A percentile compares a stretch with the other conserved stretches of the same genome.
Conservation (phyloP, 805 yeast species). For the Sugiyamaella marilandica region DNA sequence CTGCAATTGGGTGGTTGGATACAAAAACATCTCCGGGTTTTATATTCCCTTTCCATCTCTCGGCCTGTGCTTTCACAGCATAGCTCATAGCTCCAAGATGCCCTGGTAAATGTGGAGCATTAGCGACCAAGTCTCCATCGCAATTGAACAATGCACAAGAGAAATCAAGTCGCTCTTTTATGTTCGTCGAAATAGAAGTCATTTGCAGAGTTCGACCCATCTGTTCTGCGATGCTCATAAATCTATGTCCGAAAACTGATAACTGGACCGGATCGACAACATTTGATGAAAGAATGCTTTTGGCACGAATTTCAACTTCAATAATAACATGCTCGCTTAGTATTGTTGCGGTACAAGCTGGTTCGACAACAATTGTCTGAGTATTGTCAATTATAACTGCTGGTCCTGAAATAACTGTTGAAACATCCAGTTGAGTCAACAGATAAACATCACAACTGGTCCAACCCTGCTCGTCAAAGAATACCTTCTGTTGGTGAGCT, state of each 20-base stretch:
- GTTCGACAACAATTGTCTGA: constrained; percentile 70
- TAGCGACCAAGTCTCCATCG: constrained; percentile 70
- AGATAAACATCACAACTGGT: constrained; percentile 48
- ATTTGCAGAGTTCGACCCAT: constrained; percentile 77
- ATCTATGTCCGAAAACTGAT: constrained; percentile 74
- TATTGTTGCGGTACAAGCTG: constrained; percentile 50
- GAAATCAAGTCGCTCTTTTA: constrained; percentile 75
- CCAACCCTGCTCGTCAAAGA: not conserved
- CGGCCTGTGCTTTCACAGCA: constrained; percentile 61
- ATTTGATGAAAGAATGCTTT: not conserved
- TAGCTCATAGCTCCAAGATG: constrained; percentile 83
- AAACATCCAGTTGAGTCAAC: constrained; percentile 50
- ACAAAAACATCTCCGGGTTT: constrained; percentile 69
- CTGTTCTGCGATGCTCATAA: constrained; percentile 86
- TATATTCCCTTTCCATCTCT: constrained; percentile 57
- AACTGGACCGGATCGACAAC: constrained; percentile 63
- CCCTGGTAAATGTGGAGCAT: constrained; percentile 84
- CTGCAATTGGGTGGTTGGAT: constrained; percentile 73
- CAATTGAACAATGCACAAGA: constrained; percentile 78
- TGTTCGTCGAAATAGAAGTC: constrained; percentile 75
- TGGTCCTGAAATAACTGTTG: constrained; percentile 58
- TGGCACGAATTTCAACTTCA: constrained; percentile 1
- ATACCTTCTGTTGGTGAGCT: not conserved
- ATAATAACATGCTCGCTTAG: constrained; percentile 49
- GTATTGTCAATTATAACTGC: constrained; percentile 73